Base-by-base conservation (phyloP, 2,329 filamentous ascomycete genomes). In the Colletotrichum sp. region DNA sequence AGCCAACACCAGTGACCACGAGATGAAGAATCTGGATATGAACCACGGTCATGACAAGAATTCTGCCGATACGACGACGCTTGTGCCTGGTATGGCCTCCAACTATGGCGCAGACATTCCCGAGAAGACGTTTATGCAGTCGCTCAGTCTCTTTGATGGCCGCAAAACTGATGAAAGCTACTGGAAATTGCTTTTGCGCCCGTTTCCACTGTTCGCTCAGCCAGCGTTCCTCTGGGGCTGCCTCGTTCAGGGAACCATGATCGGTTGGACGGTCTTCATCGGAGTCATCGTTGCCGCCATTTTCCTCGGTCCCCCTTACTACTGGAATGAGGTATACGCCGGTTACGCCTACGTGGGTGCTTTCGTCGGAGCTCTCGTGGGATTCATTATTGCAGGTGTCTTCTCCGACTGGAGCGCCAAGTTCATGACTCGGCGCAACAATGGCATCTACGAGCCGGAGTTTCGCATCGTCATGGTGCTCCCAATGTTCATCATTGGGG, bases 221-320 rank as follows among this genome's bases (percentile, higher is more conserved):
- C 96, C 96, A 0, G 95, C 94, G 9, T 95, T 98, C 79, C 84
- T 97, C 55, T 98, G 95, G 94, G 89, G 88, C 28, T 89, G 88
- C 80, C 88, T 98, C 5, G 95, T 96, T 66, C 96, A 98, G 88
- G 96, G 96, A 18, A 92, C 94, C 6, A 91, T 98, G 81, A 98
- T 98, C 80, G 96, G 96, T 78, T 98, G 96, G 96, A 98, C 96
- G 2, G 95, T 98, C 18, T 95, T 98, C 81, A 96, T 98, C 78
- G 94, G 95, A 72, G 93, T 97, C 76, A 92, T 97, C 78, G 87
- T 97, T 61, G 94, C 93, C n/a, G 91, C 93, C 75, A 93, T 97
- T 78, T 96, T 97, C 86, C 89, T 97, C 62, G 93, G 93, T 3
- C 93, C 94, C 3, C 95, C 95, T 1, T 91, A 96, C 55, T 97